Evolutionary conservation across 305 asterid species (phyloP).

Genomic region (Fraxinus albicans): DNA sequence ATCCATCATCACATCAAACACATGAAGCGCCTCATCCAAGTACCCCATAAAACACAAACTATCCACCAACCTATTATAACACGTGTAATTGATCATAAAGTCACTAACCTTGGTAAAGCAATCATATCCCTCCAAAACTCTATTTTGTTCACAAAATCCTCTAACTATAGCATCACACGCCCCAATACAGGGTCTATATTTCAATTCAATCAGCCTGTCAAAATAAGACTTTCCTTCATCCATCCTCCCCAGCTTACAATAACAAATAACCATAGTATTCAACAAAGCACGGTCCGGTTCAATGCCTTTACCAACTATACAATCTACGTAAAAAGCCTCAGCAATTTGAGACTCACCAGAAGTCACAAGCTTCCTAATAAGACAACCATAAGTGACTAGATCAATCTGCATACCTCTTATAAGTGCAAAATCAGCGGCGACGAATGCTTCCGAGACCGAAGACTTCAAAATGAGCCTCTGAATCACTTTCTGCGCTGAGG

Average conservation of each 20-base stretch:
- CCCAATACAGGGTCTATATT: conserved; percentile 32
- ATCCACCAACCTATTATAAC: conserved; percentile 51
- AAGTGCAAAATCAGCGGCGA: conserved; percentile 41
- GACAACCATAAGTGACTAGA: conserved; percentile 30
- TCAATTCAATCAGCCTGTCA: conserved; percentile 35
- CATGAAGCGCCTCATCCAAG: conserved; percentile 48
- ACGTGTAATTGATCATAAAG: conserved; percentile 31
- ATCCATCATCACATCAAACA: conserved; percentile 41
- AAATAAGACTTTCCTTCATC: conserved; percentile 52
- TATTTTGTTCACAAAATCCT: conserved; percentile 30
- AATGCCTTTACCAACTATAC: conserved; percentile 32
- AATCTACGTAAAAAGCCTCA: conserved; percentile 38
- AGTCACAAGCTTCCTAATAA: conserved; percentile 43
- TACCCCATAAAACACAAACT: conserved; percentile 44
- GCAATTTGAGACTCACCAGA: conserved; percentile 41
- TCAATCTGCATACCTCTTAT: conserved; percentile 48
- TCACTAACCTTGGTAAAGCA: conserved; percentile 34
- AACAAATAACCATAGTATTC: conserved; percentile 55
- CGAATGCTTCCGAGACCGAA: conserved; percentile 37
- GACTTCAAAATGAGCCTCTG: conserved; percentile 41
- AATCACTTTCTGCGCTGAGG: conserved; percentile 45
- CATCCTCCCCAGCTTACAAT: conserved; percentile 47
- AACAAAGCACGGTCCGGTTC: conserved; percentile 30
- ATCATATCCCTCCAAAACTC: conserved; percentile 46
- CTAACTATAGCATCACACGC: conserved; percentile 43